A percentile compares a stretch with the other conserved stretches of the same genome.
Evolutionary conservation across 208 protist genomes (phyloP).

Genomic region (Acanthamoeba culbertsoni): DNA sequence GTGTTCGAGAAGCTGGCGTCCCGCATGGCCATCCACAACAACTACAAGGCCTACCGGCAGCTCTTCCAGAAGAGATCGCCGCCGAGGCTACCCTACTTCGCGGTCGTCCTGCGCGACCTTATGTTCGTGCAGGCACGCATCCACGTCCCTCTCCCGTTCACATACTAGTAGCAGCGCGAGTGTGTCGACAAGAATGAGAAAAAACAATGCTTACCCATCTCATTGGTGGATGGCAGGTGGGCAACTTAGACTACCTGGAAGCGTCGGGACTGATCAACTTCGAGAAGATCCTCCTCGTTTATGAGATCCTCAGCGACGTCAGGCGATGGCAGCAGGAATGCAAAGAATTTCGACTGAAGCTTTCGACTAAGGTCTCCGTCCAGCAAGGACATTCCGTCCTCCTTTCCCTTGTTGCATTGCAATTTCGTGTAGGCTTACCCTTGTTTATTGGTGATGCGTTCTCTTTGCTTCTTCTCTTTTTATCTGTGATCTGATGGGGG

Average conservation of each 20-base stretch:
- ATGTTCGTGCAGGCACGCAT: background rate
- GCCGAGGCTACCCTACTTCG: slow-evolving; percentile 1
- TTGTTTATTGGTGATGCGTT: background rate
- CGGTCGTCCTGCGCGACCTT: background rate
- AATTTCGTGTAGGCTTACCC: background rate
- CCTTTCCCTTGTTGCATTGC: background rate
- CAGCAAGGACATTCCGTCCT: too few relatives aligned
- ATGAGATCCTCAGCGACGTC: background rate
- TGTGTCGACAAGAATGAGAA: too few relatives aligned
- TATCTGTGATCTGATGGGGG: background rate
- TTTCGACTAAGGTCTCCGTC: background rate
- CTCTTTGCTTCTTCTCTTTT: background rate
- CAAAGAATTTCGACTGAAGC: background rate
- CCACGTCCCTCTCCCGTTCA: background rate
- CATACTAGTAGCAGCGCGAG: background rate
- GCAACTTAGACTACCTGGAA: slow-evolving; percentile 13
- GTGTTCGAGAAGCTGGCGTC: background rate
- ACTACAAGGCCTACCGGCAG: slow-evolving; percentile 32
- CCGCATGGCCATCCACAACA: background rate
- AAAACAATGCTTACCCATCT: too few relatives aligned
- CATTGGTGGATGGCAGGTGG: background rate
- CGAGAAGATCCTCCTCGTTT: slow-evolving; percentile 30
- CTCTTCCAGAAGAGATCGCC: background rate
- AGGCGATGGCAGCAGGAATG: background rate
- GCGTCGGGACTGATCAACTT: slow-evolving; percentile 19